Evolutionary conservation across 2,329 filamentous ascomycete species (phyloP).

Genomic region (Colletotrichum theobromicola): DNA sequence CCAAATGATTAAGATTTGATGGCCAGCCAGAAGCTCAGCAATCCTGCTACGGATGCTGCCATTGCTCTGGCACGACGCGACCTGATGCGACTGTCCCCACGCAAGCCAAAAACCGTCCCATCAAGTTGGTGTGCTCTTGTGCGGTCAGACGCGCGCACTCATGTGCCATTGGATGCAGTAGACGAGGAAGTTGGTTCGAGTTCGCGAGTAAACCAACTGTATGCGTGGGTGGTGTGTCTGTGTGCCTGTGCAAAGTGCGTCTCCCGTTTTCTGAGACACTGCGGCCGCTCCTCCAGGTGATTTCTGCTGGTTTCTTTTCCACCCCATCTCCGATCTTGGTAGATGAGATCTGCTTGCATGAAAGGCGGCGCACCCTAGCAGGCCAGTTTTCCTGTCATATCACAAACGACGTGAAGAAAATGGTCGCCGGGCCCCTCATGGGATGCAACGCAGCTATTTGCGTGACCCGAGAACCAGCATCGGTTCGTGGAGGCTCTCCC

Average conservation of each 20-base stretch:
- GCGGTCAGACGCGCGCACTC: not conserved
- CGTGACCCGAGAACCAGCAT: not conserved
- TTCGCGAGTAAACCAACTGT: not conserved
- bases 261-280: not conserved
- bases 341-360: not conserved
- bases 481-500: not conserved
- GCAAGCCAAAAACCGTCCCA: not conserved
- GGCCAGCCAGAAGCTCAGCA: constrained; percentile 1
- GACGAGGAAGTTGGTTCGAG: not conserved
- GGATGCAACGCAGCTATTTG: not conserved
- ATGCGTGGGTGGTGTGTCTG: not conserved
- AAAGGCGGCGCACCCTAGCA: not conserved
- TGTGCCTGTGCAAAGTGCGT: not conserved
- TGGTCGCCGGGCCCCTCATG: not conserved
- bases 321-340: constrained; percentile 1
- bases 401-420: not conserved
- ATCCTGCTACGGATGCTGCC: not conserved
- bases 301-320: not conserved
- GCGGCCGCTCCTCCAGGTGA: not conserved
- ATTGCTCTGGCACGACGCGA: not conserved
- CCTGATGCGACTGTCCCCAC: not conserved
- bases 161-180: not conserved
- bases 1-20: constrained; percentile 1
- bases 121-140: constrained; percentile 2
- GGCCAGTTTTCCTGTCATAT: not conserved